Conservation (phyloP, 306 rosid genomes). For the Ochetophila trinervis region DNA sequence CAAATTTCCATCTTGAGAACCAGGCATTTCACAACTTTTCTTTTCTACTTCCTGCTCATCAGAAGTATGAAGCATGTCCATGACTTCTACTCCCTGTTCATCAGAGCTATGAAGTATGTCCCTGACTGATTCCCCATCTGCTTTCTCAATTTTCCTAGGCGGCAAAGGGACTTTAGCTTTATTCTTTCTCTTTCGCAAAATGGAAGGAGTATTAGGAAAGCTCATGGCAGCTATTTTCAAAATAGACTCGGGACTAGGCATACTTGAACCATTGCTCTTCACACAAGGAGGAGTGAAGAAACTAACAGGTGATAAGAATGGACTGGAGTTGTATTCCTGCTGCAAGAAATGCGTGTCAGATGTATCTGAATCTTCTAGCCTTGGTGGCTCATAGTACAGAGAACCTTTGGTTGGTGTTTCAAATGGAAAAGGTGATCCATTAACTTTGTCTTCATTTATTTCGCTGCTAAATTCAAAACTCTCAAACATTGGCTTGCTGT, state of each 20-base stretch:
- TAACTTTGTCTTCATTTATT: conserved; percentile 40
- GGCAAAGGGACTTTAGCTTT: conserved; percentile 34
- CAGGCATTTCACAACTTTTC: conserved; percentile 32
- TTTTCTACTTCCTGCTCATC: conserved; percentile 34
- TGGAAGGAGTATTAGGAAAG: conserved; percentile 92
- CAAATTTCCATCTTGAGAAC: conserved; percentile 39
- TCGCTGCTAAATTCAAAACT: conserved; percentile 28
- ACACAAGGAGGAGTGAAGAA: conserved; percentile 83
- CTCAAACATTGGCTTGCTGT: conserved; percentile 13
- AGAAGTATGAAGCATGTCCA: conserved; percentile 30
- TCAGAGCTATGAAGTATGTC: conserved; percentile 8
- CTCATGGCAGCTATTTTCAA: conserved; percentile 81
- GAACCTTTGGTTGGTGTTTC: conserved; percentile 60
- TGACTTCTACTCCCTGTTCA: neutral
- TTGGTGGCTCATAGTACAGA: conserved; percentile 73
- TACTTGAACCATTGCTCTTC: conserved; percentile 45
- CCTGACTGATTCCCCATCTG: conserved; percentile 32
- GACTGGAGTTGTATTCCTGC: conserved; percentile 48
- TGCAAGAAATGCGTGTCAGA: conserved; percentile 38
- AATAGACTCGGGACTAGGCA: conserved; percentile 78
- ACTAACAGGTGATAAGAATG: conserved; percentile 50
- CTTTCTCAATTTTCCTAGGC: conserved; percentile 37
- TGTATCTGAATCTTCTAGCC: conserved; percentile 51
- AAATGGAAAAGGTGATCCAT: conserved; percentile 35
- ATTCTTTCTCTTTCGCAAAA: conserved; percentile 69